phyloP scores from a whole-genome alignment of 305 asterid genomes.

The Salvia sclarea region DNA sequence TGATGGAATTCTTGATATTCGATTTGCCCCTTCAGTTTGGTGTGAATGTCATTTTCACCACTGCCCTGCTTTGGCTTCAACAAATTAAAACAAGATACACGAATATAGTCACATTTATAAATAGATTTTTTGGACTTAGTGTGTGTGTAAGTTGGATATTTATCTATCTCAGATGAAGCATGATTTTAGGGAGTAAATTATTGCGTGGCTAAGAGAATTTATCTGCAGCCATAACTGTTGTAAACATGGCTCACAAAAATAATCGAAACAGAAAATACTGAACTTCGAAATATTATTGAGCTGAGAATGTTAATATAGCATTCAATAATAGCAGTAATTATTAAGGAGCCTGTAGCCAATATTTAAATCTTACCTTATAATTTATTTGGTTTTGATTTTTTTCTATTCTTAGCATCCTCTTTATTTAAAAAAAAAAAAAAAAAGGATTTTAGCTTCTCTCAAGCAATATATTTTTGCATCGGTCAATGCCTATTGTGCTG shows the following conservation, averaged over 20 bases:
- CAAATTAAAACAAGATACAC: background rate
- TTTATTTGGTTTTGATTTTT: too few relatives aligned
- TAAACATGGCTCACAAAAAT: background rate
- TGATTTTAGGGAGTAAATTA: background rate
- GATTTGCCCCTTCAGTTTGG: background rate
- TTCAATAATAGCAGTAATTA: too few relatives aligned
- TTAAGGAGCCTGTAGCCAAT: too few relatives aligned
- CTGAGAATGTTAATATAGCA: background rate
- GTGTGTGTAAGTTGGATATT: too few relatives aligned
- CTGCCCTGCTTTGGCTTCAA: background rate
- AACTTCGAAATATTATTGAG: too few relatives aligned
- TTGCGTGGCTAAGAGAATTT: background rate
- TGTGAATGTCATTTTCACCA: background rate
- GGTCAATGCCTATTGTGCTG: too few relatives aligned
- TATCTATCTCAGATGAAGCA: slow-evolving; percentile 3
- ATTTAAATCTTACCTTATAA: too few relatives aligned
- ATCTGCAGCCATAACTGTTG: background rate
- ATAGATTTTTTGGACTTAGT: background rate
- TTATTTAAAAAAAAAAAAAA: too few relatives aligned
- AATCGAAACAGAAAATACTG: background rate
- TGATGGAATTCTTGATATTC: background rate
- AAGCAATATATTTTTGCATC: too few relatives aligned
- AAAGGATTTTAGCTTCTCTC: too few relatives aligned
- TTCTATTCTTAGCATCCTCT: too few relatives aligned
- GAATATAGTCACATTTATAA: background rate